Evolutionary conservation across 1,284 basidiomycete species (phyloP), one percentile per base, ranked within the genome.

Genomic region (Chalciporus sp.): DNA sequence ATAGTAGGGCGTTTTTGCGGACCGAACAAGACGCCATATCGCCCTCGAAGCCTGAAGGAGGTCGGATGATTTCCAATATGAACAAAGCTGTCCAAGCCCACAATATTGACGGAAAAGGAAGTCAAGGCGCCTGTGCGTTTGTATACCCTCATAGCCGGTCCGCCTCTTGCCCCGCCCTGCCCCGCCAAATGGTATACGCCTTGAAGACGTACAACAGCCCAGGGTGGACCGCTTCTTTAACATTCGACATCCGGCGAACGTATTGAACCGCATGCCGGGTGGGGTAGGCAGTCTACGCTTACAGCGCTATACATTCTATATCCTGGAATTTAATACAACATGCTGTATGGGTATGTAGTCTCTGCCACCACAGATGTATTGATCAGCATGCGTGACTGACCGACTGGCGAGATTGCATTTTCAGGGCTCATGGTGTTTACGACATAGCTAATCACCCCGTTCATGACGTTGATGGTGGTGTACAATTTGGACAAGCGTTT

Each of bases 11-110:
- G 23, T 2, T 31, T 6, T 7, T 17, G 23, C 44, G 52, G 53
- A 7, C 53, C 58, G 58, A 31, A 20, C 20, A 33, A 48, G 33
- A 53, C 26, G 31, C 47, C 57, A 44, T 57, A 42, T 33, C 23
- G 2, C 37, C 39, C 35, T 37, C 35, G 16, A 37, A 17, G 46
- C 45, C 42, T 42, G 31, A 33, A 54, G 2, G 12, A 6, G 3
- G 31, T 7, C 28, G 28, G 28, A 29, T 29, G 29, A 14, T 33
- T 7, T 23, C 11, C n/a, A 27, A 42, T 26, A 40, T 9, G 23
- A 27, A 42, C 20, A 40, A 31, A 41, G 50, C 53, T 33, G 41
- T 43, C 5, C 55, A 47, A 41, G 52, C 44, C 27, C 6, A 14
- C 33, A 39, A 17, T 16, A 37, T 17, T 35, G 35, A 17, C 35